Conservation (phyloP, 257 asterid species). For the Solanum raphanifolium region DNA sequence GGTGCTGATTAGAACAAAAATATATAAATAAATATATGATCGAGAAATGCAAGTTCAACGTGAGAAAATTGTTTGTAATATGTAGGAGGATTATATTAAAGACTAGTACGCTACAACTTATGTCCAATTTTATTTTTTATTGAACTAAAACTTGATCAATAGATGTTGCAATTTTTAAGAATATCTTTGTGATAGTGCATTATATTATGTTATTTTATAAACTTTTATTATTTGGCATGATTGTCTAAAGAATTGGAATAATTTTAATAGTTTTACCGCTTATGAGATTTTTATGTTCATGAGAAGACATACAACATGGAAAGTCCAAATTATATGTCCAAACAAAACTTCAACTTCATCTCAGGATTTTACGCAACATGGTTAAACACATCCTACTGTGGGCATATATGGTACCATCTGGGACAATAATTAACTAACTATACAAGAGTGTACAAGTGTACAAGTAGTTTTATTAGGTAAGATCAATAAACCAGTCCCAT, state of each 20-base stretch:
- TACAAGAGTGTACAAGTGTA: not conserved
- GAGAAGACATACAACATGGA: not conserved
- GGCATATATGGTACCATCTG: not conserved
- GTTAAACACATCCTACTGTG: not conserved
- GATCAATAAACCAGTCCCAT: not conserved
- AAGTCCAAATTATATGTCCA: not conserved
- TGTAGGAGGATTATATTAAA: too few species aligned
- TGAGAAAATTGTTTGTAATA: not conserved
- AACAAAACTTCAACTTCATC: too few species aligned
- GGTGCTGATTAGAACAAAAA: too few species aligned
- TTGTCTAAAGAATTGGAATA: not conserved
- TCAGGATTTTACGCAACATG: too few species aligned
- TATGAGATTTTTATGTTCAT: too few species aligned
- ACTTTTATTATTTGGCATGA: not conserved
- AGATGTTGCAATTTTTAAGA: too few species aligned
- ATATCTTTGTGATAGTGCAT: too few species aligned
- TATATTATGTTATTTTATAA: too few species aligned
- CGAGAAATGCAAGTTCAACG: not conserved
- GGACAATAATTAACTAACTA: not conserved
- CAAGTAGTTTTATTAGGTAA: not conserved
- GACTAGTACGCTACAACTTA: not conserved
- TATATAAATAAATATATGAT: too few species aligned
- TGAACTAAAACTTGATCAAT: not conserved
- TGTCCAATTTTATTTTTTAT: not conserved
- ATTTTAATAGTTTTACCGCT: too few species aligned